phyloP scores from a whole-genome alignment of 2,329 filamentous ascomycete species.

The Fusarium longipes region DNA sequence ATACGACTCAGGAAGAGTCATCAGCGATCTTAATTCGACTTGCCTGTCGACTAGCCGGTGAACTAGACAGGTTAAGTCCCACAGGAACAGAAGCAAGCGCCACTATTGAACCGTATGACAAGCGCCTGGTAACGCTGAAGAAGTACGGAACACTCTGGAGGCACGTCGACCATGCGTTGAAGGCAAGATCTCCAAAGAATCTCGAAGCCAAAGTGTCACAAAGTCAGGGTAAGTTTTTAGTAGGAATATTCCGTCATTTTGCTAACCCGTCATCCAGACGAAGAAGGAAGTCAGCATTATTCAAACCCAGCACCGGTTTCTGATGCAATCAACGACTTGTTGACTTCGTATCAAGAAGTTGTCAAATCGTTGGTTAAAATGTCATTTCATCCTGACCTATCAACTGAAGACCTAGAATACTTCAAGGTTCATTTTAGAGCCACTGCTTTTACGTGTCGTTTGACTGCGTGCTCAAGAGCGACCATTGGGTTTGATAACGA shows the following conservation, averaged over 20 bases:
- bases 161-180: conserved; percentile 2
- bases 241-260: fast-evolving
- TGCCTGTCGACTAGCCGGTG: background rate
- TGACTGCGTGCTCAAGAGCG: conserved; percentile 1
- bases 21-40: background rate
- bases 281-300: fast-evolving
- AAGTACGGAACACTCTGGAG: background rate
- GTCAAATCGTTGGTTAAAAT: background rate
- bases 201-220: background rate
- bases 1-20: background rate
- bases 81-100: fast-evolving
- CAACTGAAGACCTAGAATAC: background rate
- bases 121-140: background rate
- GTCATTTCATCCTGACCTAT: background rate
- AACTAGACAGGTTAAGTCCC: background rate
- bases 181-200: background rate
- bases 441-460: conserved; percentile 11
- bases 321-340: background rate
- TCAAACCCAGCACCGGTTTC: fast-evolving
- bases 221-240: background rate
- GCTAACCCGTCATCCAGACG: background rate
- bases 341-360: conserved; percentile 10
- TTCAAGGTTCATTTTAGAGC: conserved; percentile 17
- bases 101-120: background rate
- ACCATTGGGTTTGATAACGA: conserved; percentile 8